Base-by-base conservation (phyloP, 495 filamentous ascomycete species). In the Xylaria cubensis region DNA sequence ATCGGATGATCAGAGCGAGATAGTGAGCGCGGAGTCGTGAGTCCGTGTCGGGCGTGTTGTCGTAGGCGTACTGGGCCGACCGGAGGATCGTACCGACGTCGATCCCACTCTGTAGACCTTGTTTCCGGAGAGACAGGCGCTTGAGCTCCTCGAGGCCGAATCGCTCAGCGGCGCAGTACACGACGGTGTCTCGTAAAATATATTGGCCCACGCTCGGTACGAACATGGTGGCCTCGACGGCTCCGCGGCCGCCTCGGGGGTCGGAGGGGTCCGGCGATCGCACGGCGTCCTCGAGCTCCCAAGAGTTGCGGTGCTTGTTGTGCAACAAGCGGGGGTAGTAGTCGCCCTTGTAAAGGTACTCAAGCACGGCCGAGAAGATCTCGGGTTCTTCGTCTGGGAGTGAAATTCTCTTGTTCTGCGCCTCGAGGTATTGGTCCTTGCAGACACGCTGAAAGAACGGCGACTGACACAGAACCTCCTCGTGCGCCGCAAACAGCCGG, bases 281-380 rank as follows among this genome's bases (percentile, higher is more conserved):
- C 62, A 82, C 82, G 77, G 82, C 79, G 66, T 86, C 88, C 86
- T 95, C 92, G 83, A 95, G 89, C 76, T 91, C 86, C 91, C 92
- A 94, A 68, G 87, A 84, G 77, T 90, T 87, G 50, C 84, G 85
- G 53, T 86, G 86, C 81, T 91, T 88, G 82, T 92, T 92, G 80
- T 92, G 91, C 34, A 90, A 74, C 64, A 95, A 83, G 66, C 90
- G 88, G 3, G 92, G 95, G 75, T 92, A 95, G 83, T 98, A 98
- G 82, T 97, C 94, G 85, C 94, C 87, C 83, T 95, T 94, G 89
- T 97, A 97, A 71, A 97, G 91, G 80, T 93, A 97, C 80, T 97
- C 94, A 75, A 98, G 91, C 44, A 98, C 86, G 36, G 90, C 93
- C 74, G 93, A 95, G 84, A 98, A 93, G 80, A 96, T 88, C 81